Evolutionary conservation across 2,329 filamentous ascomycete species (phyloP), one percentile per base, ranked within the genome.

Genomic region (Talaromyces sp.): DNA sequence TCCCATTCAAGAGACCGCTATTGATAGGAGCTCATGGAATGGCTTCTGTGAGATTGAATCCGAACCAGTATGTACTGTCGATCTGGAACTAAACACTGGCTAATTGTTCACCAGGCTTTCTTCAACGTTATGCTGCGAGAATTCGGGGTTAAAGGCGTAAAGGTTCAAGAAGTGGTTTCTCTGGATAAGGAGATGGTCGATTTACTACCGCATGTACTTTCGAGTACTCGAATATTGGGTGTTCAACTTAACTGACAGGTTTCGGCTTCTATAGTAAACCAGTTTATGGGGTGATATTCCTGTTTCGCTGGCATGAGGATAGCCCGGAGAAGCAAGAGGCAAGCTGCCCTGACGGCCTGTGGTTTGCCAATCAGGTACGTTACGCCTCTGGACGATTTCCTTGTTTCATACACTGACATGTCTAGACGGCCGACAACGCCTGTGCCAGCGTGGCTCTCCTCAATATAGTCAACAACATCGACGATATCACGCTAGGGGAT

Each of bases 371-470:
- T 67, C 93, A 96, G 76, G 88, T 89, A 69, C 28, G 35, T 48
- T 19, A 75, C 66, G 7, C 40, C n/a, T 3, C 6, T 33, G 45
- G 9, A 9, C 4, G n/a, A 45, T 25, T 7, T 17, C 5, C 7
- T 31, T 46, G 15, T 28, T 36, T 25, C 17, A 28, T 15, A 21
- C 7, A 21, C 61, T 63, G 11, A 66, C 43, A 21, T 37, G 15
- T n/a, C 17, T 21, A 93, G 87, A 91, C 89, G 1, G 87, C 85
- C 0, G 81, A 84, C 57, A 96, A 96, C 72, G 88, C 91, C 25
- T 99, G 94, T 73, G 94, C 91, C 19, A 94, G 90, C n/a, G 84
- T 97, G 46, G 91, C 94, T 3, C 79, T 97, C 63, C 81, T 97
- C 65, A 97, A 97, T 67, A 96, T 97, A 60, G 78, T 96, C 68